Evolutionary conservation across 768 basidiomycete genomes (phyloP).

Genomic region (Rhizopogon salebrosus): DNA sequence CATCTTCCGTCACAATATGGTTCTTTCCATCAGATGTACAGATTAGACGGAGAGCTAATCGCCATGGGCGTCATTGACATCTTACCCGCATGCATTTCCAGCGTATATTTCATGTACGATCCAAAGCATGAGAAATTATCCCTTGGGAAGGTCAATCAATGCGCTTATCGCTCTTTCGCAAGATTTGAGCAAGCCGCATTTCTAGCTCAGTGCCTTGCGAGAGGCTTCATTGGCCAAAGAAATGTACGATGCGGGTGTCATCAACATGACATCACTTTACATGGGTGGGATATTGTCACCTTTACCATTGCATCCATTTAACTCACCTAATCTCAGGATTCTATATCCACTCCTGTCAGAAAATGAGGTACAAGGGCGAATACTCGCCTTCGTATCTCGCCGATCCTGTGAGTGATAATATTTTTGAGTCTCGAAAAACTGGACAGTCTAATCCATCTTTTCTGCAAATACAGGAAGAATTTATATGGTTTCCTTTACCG

Average conservation of each 20-base stretch:
- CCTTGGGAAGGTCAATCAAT: conserved; percentile 61
- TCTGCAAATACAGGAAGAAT: conserved; percentile 53
- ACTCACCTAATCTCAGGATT: conserved; percentile 50
- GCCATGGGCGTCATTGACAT: conserved; percentile 90
- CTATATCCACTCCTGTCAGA: conserved; percentile 87
- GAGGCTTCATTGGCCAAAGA: conserved; percentile 75
- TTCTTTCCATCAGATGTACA: conserved; percentile 89
- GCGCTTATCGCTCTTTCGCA: not conserved
- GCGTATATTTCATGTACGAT: conserved; percentile 90
- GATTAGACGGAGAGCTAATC: conserved; percentile 74
- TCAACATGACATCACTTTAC: conserved; percentile 65
- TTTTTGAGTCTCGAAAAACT: not conserved
- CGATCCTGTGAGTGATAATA: conserved; percentile 61
- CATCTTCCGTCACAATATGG: conserved; percentile 79
- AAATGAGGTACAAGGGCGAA: conserved; percentile 97
- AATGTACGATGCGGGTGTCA: conserved; percentile 64
- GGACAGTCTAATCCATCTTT: not conserved
- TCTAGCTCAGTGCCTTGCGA: conserved; percentile 76
- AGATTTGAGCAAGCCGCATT: not conserved
- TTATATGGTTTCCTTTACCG: conserved; percentile 69
- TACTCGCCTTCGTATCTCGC: conserved; percentile 83
- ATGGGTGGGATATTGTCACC: conserved; percentile 57
- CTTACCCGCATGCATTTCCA: conserved; percentile 77
- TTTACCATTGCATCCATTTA: not conserved
- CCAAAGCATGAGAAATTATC: conserved; percentile 62